Conservation (phyloP, 208 protist species). For the Acanthamoeba castellanii region DNA sequence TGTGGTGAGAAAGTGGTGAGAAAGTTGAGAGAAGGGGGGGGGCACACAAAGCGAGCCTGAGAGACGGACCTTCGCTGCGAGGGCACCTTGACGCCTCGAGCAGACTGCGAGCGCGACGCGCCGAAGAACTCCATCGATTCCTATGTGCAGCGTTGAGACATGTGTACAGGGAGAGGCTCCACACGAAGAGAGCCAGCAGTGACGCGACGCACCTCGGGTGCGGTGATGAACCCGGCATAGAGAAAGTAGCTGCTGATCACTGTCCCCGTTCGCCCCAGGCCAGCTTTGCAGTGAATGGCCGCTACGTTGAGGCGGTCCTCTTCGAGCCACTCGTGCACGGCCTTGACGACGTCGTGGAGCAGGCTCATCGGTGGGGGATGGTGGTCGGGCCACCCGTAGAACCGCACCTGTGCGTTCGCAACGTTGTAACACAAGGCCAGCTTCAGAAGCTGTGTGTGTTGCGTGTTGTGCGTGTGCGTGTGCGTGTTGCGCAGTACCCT, state of each 20-base stretch:
- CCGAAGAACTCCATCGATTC: constrained; percentile 60
- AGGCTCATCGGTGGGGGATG: constrained; percentile 41
- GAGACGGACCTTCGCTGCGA: constrained; percentile 55
- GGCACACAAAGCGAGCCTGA: no score
- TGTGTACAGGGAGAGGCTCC: background rate
- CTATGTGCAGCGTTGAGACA: background rate
- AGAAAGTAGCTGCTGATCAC: constrained; percentile 71
- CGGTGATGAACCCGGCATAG: constrained; percentile 28
- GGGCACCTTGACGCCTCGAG: constrained; percentile 50
- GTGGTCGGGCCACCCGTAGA: constrained; percentile 63
- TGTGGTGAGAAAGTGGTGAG: background rate
- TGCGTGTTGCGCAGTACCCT: background rate
- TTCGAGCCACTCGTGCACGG: constrained; percentile 51
- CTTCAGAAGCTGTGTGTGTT: background rate
- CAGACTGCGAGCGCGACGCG: background rate
- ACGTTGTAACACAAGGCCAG: background rate
- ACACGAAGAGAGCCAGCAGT: background rate
- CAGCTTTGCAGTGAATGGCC: constrained; percentile 65
- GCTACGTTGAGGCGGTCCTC: constrained; percentile 24
- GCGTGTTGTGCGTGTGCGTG: background rate
- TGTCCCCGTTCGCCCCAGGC: constrained; percentile 61
- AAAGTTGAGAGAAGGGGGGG: background rate
- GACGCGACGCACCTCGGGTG: background rate
- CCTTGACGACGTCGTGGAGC: background rate
- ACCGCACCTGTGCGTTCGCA: background rate